Conservation (phyloP, 257 asterid species). For the Rauvolfia tetraphylla region DNA sequence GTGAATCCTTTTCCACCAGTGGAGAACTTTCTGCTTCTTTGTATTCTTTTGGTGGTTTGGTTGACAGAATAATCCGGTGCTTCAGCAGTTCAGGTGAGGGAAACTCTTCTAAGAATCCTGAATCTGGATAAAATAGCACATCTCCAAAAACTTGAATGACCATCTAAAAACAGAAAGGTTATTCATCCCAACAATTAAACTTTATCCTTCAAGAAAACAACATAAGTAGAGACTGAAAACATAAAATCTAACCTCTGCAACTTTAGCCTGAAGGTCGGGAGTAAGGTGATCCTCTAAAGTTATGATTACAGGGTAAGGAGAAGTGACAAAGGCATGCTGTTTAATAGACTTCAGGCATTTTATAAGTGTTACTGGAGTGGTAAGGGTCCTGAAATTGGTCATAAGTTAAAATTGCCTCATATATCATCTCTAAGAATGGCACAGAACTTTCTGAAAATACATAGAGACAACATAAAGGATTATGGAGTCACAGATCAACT, state of each 20-base stretch:
- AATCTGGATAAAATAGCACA: slow-evolving; percentile 65
- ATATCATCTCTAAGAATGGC: not conserved
- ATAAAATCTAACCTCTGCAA: slow-evolving; percentile 58
- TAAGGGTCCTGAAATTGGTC: slow-evolving; percentile 66
- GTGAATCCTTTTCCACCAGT: slow-evolving; percentile 41
- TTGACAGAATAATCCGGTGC: slow-evolving; percentile 72
- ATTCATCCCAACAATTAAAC: slow-evolving; percentile 5
- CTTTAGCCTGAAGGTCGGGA: slow-evolving; percentile 86
- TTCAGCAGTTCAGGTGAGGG: slow-evolving; percentile 81
- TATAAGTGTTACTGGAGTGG: slow-evolving; percentile 70
- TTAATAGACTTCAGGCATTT: slow-evolving; percentile 75
- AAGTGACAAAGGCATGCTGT: slow-evolving; percentile 71
- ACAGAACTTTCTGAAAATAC: not conserved
- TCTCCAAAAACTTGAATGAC: slow-evolving; percentile 75
- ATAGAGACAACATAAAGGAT: not conserved
- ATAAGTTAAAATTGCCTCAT: not conserved
- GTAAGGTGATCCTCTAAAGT: slow-evolving; percentile 94
- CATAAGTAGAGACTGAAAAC: not conserved
- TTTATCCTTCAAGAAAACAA: not conserved
- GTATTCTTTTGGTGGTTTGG: slow-evolving; percentile 92
- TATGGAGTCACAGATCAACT: not conserved
- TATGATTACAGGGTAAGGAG: slow-evolving; percentile 83
- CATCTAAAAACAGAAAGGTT: slow-evolving; percentile 46
- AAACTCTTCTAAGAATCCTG: slow-evolving; percentile 56
- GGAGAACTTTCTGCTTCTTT: slow-evolving; percentile 50